Percentiles rank a stretch among this genome's conserved stretches.
phyloP scores from a whole-genome alignment of 202 grass and related monocot species.

The Cymbopogon flexuosus region DNA sequence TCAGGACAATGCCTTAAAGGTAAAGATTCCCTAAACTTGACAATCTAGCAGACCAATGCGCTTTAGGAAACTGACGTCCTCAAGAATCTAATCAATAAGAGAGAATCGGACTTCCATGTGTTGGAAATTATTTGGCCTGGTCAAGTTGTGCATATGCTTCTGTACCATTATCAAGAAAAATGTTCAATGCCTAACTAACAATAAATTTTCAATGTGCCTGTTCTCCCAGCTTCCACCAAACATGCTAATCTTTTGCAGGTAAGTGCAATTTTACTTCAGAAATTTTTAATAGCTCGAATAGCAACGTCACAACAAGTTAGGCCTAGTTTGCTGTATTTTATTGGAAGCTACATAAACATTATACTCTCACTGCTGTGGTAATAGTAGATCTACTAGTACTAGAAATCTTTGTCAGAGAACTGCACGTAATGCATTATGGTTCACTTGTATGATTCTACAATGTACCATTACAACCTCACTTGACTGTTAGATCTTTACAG shows the following conservation, averaged over 20 bases:
- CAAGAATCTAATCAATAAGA: conserved; percentile 34
- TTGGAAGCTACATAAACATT: neutral
- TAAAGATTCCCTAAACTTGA: conserved; percentile 28
- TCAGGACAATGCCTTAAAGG: neutral
- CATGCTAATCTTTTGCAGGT: neutral
- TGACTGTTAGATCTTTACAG: neutral
- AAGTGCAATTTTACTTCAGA: neutral
- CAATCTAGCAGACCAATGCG: conserved; percentile 18
- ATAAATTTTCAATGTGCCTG: neutral
- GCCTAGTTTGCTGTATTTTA: neutral
- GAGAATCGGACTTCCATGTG: conserved; percentile 40
- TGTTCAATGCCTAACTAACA: neutral
- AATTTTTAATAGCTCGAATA: neutral
- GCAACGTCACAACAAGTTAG: neutral
- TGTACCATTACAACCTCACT: neutral
- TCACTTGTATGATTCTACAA: neutral
- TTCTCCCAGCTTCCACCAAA: neutral
- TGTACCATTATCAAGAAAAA: neutral
- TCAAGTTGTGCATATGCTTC: conserved; percentile 19
- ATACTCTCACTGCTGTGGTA: neutral
- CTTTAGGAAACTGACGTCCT: conserved; percentile 18
- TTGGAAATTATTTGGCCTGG: conserved; percentile 26
- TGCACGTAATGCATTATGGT: neutral
- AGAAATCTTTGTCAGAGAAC: neutral
- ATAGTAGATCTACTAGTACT: neutral